Conservation (phyloP, 345 rosid species). For the Turnera subulata region DNA sequence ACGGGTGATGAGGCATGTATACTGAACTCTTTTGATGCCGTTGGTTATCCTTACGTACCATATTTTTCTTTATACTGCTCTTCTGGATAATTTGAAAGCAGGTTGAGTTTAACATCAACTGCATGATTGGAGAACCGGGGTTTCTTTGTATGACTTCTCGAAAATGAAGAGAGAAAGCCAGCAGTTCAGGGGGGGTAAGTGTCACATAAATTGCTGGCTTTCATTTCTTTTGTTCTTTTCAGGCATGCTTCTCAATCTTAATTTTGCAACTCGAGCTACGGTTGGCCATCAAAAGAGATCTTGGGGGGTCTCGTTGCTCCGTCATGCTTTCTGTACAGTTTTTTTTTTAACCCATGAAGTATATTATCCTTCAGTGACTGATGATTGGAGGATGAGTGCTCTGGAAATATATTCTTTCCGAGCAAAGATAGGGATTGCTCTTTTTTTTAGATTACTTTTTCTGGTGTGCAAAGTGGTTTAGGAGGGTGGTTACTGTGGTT, state of each 20-base stretch:
- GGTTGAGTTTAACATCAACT: conserved; percentile 38
- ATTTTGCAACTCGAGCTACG: too few species aligned
- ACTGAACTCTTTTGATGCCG: not conserved
- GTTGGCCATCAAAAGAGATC: too few species aligned
- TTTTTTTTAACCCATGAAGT: too few species aligned
- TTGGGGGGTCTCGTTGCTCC: too few species aligned
- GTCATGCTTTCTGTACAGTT: too few species aligned
- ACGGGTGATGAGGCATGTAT: conserved; percentile 40
- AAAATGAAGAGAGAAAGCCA: conserved; percentile 39
- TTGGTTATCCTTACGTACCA: conserved; percentile 1
- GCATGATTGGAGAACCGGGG: conserved; percentile 13
- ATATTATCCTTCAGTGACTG: too few species aligned
- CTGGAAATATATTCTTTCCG: too few species aligned
- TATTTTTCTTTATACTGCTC: conserved; percentile 25
- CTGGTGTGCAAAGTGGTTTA: too few species aligned
- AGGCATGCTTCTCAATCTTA: conserved; percentile 25
- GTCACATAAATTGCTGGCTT: conserved; percentile 49
- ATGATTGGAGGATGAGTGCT: too few species aligned
- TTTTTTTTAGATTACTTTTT: too few species aligned
- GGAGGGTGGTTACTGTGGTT: too few species aligned
- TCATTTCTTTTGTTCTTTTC: conserved; percentile 38
- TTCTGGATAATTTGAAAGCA: conserved; percentile 21
- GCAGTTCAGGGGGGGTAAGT: conserved; percentile 48
- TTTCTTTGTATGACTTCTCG: not conserved
- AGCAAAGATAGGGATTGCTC: too few species aligned